These are phyloP conservation scores for Oleoguttula mirabilis DNA, from an alignment of 495 filamentous ascomycete species.

Conservation along the genomic window DNA sequence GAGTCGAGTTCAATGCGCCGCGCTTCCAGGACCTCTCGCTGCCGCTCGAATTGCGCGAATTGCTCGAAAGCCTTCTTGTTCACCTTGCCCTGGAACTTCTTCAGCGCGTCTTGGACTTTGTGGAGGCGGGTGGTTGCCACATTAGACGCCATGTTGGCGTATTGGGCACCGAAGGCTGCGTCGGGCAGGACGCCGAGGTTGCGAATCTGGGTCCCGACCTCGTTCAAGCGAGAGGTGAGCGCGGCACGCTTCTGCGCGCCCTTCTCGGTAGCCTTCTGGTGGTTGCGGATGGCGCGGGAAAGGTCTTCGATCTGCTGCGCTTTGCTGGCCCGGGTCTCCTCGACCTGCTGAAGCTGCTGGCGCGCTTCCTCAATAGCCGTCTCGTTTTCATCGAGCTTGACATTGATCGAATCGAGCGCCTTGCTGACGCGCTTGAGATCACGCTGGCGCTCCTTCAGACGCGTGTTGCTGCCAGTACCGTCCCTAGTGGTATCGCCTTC, in stretches of 20 bases:
- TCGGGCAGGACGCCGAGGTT: slow-evolving; percentile 89
- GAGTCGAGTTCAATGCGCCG: slow-evolving; percentile 75
- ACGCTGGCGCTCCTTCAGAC: slow-evolving; percentile 64
- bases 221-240: slow-evolving; percentile 59
- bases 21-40: slow-evolving; percentile 70
- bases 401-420: slow-evolving; percentile 48
- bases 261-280: slow-evolving; percentile 86
- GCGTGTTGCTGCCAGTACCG: slow-evolving; percentile 35
- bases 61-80: slow-evolving; percentile 99
- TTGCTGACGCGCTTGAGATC: slow-evolving; percentile 68
- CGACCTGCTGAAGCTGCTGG: slow-evolving; percentile 24
- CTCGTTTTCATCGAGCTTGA: slow-evolving; percentile 45
- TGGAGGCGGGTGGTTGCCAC: slow-evolving; percentile 73
- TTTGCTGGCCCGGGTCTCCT: slow-evolving; percentile 30
- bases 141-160: slow-evolving; percentile 66
- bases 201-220: slow-evolving; percentile 76
- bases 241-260: slow-evolving; percentile 75
- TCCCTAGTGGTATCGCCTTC: slow-evolving; percentile 54
- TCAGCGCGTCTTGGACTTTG: slow-evolving; percentile 85
- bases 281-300: slow-evolving; percentile 66
- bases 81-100: slow-evolving; percentile 92
- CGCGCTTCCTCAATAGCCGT: slow-evolving; percentile 13
- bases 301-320: slow-evolving; percentile 62
- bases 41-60: slow-evolving; percentile 90
- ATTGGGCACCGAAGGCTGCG: slow-evolving; percentile 76